Base-by-base conservation (phyloP, 345 rosid species). In the Acer saccharum region DNA sequence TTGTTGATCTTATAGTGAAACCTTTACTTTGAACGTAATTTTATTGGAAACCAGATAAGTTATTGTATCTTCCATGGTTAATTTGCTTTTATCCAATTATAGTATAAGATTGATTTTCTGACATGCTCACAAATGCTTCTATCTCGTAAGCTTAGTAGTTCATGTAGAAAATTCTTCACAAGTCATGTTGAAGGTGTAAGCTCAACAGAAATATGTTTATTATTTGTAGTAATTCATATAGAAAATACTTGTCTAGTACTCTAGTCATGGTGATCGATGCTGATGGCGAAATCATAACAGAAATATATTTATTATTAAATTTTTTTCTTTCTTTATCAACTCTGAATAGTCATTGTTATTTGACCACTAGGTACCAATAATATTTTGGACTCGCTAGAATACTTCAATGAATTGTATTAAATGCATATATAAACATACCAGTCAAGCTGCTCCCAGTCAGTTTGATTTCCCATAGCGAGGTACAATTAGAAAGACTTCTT, bases 401-500 rank as follows among this genome's bases (percentile, higher is more conserved):
- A 13, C 17, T 50, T 12, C 0, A 50, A 44, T 44, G 48, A 9
- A 44, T 44, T n/a, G n/a, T n/a, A n/a, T n/a, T n/a, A n/a, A 44
- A 44, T 44, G 5, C 55, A 50, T 50, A 50, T 2, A 14, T 50
- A 50, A 50, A 12, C 55, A 14, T 48, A 12, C 54, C 54, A 46
- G 76, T 63, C 16, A 73, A 74, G 61, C 71, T 80, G 0, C 79
- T 48, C 16, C 54, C 17, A 2, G 14, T 12, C 14, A 12, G 16
- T 48, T 11, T 14, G 16, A 48, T 52, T 52, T 44, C 55, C 17
- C 55, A 52, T 52, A 52, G 18, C 4, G 18, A 44, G 48, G 48
- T 44, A 44, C 48, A 44, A 8, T 44, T 52, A 17, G 55, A 72
- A 41, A 80, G 23, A 68, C 60, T 75, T 44, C 50, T 65, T 16